Conservation (phyloP, 2,329 filamentous ascomycete species). For the Arachnopeziza araneosa region DNA sequence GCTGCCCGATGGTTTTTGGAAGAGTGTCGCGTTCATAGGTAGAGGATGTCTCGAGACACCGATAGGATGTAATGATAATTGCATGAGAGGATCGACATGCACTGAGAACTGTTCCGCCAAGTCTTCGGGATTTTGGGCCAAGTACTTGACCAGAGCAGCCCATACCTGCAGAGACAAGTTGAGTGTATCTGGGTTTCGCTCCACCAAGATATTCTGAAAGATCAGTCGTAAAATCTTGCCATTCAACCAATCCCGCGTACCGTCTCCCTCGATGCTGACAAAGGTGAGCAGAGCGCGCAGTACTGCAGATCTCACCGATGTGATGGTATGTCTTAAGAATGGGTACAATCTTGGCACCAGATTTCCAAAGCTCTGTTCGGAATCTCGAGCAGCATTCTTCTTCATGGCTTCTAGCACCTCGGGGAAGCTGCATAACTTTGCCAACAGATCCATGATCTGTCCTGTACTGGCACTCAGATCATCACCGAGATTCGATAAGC, state of each 20-base stretch:
- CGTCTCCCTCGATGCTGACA: constrained; percentile 73
- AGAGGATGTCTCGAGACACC: constrained; percentile 87
- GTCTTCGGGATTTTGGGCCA: constrained; percentile 56
- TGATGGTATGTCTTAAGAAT: constrained; percentile 95
- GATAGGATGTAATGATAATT: constrained; percentile 82
- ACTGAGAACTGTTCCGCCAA: constrained; percentile 67
- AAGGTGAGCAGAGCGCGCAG: constrained; percentile 91
- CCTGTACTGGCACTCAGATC: constrained; percentile 96
- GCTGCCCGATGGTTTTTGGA: constrained; percentile 89
- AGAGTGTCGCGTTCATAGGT: constrained; percentile 82
- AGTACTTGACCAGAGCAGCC: constrained; percentile 66
- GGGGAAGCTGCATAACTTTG: constrained; percentile 90
- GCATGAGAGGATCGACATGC: constrained; percentile 76
- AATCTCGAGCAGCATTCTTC: constrained; percentile 72
- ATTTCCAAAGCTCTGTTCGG: constrained; percentile 84
- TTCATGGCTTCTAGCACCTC: constrained; percentile 95
- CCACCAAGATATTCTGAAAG: constrained; percentile 93
- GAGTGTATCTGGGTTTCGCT: constrained; percentile 79
- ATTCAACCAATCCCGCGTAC: constrained; percentile 84
- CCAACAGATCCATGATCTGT: constrained; percentile 95
- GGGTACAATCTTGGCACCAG: constrained; percentile 92
- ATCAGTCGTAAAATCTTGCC: constrained; percentile 82
- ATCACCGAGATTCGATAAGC: constrained; percentile 91
- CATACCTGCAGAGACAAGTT: constrained; percentile 83
- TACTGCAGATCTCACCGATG: constrained; percentile 87